Conservation (phyloP, 2,329 filamentous ascomycete species). For the Colletotrichum cuscutae region DNA sequence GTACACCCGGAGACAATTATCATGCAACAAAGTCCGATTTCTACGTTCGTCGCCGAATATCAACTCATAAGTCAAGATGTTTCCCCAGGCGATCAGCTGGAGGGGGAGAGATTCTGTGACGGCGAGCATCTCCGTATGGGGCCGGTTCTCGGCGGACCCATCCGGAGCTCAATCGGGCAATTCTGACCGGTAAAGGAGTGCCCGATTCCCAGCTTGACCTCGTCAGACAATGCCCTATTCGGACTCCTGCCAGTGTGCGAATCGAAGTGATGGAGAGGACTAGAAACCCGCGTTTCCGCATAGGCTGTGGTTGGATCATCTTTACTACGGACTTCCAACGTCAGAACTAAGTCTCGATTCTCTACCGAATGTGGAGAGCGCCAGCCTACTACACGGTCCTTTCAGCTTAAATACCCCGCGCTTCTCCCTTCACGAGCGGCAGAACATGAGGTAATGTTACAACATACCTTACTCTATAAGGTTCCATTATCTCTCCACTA, state of each 20-base stretch:
- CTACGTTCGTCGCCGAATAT: not conserved
- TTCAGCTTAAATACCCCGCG: conserved; percentile 16
- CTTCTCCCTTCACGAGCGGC: not conserved
- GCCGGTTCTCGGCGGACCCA: conserved; percentile 9
- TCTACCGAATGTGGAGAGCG: not conserved
- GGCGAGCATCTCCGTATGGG: not conserved
- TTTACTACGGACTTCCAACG: not conserved
- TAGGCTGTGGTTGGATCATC: no score
- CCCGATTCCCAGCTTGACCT: not conserved
- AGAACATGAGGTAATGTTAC: not conserved
- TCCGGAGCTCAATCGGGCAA: conserved; percentile 16
- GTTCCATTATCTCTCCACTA: not conserved
- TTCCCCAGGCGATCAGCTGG: not conserved
- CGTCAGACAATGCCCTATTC: conserved; percentile 9
- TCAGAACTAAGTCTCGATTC: not conserved
- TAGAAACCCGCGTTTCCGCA: no score
- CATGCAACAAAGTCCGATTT: not conserved
- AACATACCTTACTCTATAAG: not conserved
- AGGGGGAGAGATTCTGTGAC: not conserved
- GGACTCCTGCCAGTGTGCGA: not conserved
- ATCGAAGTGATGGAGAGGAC: not conserved
- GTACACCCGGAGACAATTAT: not conserved
- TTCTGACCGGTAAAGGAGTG: conserved; percentile 1
- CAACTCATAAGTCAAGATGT: not conserved
- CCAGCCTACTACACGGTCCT: not conserved